Conservation (phyloP, 352 stramenopile species). For the Halophytophthora batemanensis region DNA sequence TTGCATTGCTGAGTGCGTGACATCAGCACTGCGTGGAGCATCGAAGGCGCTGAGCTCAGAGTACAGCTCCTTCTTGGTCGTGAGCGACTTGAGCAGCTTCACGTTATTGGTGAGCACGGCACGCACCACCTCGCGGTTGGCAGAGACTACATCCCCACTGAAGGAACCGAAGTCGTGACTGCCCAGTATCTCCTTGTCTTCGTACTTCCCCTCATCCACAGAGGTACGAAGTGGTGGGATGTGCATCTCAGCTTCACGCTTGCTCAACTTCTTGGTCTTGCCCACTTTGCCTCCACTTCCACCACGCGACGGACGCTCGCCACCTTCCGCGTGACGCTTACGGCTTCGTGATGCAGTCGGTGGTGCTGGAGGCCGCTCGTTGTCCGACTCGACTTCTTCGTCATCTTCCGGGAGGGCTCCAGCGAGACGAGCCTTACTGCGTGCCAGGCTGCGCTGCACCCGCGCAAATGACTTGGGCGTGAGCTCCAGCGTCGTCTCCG, state of each 20-base stretch:
- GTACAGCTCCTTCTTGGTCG: constrained; percentile 40
- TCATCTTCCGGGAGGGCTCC: constrained; percentile 16
- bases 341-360: constrained; percentile 17
- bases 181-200: constrained; percentile 54
- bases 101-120: constrained; percentile 69
- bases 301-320: not conserved
- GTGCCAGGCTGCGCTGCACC: constrained; percentile 41
- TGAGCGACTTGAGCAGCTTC: constrained; percentile 67
- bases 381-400: constrained; percentile 42
- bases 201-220: constrained; percentile 49
- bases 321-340: constrained; percentile 12
- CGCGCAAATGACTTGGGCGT: constrained; percentile 59
- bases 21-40: constrained; percentile 39
- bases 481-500: constrained; percentile 39
- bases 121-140: constrained; percentile 62
- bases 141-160: constrained; percentile 47
- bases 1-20: constrained; percentile 46
- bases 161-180: constrained; percentile 34
- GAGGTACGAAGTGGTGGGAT: constrained; percentile 50
- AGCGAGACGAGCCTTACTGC: constrained; percentile 27
- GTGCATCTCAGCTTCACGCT: constrained; percentile 28
- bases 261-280: constrained; percentile 37
- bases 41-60: constrained; percentile 52
- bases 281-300: not conserved
- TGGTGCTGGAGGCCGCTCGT: constrained; percentile 46